Percentiles rank a stretch among this genome's conserved stretches.
These are phyloP conservation scores for Metschnikowia noctiluminum DNA, from an alignment of 805 yeast species.

Conservation along the genomic window DNA sequence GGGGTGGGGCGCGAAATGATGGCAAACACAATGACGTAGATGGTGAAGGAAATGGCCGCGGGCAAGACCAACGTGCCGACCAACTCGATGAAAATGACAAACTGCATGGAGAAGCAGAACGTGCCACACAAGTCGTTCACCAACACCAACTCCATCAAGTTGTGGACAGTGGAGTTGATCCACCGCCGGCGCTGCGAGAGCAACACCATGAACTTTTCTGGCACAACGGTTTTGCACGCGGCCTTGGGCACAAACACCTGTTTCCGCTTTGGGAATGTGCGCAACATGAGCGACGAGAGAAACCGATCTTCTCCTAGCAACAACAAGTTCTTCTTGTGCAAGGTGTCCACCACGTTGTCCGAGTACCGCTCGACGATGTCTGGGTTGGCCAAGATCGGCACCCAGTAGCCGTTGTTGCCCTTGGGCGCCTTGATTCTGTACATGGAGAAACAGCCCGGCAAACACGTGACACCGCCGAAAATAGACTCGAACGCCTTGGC, in stretches of 20 bases:
- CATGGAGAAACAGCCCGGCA: slow-evolving; percentile 94
- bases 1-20: slow-evolving; percentile 76
- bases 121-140: slow-evolving; percentile 91
- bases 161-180: slow-evolving; percentile 94
- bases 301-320: slow-evolving; percentile 89
- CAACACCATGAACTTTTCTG: slow-evolving; percentile 71
- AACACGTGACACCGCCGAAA: slow-evolving; percentile 91
- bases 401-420: slow-evolving; percentile 72
- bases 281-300: slow-evolving; percentile 79
- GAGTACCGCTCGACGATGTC: slow-evolving; percentile 90
- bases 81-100: slow-evolving; percentile 78
- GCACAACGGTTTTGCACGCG: slow-evolving; percentile 89
- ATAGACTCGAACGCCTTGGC: slow-evolving; percentile 94
- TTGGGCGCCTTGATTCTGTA: slow-evolving; percentile 89
- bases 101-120: slow-evolving; percentile 93
- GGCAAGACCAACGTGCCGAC: slow-evolving; percentile 88
- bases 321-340: slow-evolving; percentile 82
- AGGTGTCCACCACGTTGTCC: slow-evolving; percentile 77
- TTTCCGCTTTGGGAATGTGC: slow-evolving; percentile 84
- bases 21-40: slow-evolving; percentile 72
- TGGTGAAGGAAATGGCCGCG: slow-evolving; percentile 77
- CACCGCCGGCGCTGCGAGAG: slow-evolving; percentile 94
- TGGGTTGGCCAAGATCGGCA: slow-evolving; percentile 87
- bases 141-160: slow-evolving; percentile 79
- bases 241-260: slow-evolving; percentile 88